These are phyloP conservation scores for Cladosporium phlei DNA, from an alignment of 2,329 filamentous ascomycete genomes.

Conservation along the genomic window DNA sequence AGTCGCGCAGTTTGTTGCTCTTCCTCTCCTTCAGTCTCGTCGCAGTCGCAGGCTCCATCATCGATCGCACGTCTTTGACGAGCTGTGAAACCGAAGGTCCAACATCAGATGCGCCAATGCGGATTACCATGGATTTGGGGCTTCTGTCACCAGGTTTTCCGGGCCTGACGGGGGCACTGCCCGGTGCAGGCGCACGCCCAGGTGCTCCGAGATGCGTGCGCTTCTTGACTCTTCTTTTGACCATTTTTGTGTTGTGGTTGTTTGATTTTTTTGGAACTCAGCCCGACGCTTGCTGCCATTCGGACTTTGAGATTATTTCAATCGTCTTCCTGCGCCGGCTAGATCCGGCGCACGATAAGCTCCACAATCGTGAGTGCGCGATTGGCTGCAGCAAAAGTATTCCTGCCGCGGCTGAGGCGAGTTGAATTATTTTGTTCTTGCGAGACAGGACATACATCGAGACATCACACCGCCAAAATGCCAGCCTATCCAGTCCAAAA, in stretches of 20 bases:
- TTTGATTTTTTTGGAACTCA: constrained; percentile 2
- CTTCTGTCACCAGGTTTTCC: constrained; percentile 56
- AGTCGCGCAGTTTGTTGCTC: constrained; percentile 84
- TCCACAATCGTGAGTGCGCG: not conserved
- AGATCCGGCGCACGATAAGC: constrained; percentile 13
- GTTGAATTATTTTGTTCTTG: too few relatives aligned
- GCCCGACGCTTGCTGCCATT: too few relatives aligned
- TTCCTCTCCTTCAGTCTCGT: constrained; percentile 82
- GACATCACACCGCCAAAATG: constrained; percentile 27
- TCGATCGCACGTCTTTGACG: constrained; percentile 80
- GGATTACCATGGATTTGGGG: constrained; percentile 97
- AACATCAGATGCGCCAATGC: constrained; percentile 89
- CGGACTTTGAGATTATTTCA: too few relatives aligned
- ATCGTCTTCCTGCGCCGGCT: constrained; percentile 1
- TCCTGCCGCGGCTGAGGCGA: not conserved
- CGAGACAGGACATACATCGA: too few relatives aligned
- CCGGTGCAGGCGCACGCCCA: constrained; percentile 49
- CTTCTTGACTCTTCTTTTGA: constrained; percentile 77
- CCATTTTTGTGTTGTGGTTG: constrained; percentile 47
- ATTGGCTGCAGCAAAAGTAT: not conserved
- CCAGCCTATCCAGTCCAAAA: constrained; percentile 36
- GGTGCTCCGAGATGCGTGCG: constrained; percentile 72
- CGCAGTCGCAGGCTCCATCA: constrained; percentile 96
- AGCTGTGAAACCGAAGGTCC: constrained; percentile 87
- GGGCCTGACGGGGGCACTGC: constrained; percentile 49